Evolutionary conservation across 2,329 filamentous ascomycete genomes (phyloP), one percentile per base, ranked within the genome.

Genomic region (Zopfia rhizophila): DNA sequence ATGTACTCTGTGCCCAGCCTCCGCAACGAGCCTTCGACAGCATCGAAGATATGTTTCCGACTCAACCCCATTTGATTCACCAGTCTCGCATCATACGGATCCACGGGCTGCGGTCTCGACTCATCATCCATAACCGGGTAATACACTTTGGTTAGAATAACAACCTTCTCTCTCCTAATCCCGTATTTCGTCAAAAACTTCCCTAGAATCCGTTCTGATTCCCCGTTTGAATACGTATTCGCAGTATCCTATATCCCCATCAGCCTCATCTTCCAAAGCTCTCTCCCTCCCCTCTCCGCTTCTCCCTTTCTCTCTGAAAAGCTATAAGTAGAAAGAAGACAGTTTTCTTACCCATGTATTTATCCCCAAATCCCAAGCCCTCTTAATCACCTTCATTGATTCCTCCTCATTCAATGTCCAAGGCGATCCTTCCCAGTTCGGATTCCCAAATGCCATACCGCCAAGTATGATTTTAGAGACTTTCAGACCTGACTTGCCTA

Each of bases 401-500:
- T 72, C 63, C 11, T 69, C 63, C 44, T 76, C 70, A 2, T 62
- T 57, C 10, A 72, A 29, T n/a, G 58, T 53, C 65, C 64, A 68
- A 14, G 60, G 52, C 10, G 45, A 51, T 7, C 47, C 46, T 24
- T 55, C 40, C 60, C 60, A 65, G 7, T 33, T 29, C 11, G 45
- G 44, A 11, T 51, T 45, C 10, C 63, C 61, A 22, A 59, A 61
- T 11, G 41, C 38, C 61, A 67, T 65, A 24, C 41, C 52, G 4
- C 62, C 61, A 2, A 67, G 42, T 11, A 67, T 57, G 4, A 59
- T 45, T 1, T 36, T 31, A 22, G 74, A 77, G 38, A 76, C 60
- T 50, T 75, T 74, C 19, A 76, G 69, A 28, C 75, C 75, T 24
- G 65, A 70, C 22, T 59, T 68, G 13, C 72, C 72, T 6, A 75